Conservation (phyloP, 495 filamentous ascomycete species). For the Podospora fimiseda region DNA sequence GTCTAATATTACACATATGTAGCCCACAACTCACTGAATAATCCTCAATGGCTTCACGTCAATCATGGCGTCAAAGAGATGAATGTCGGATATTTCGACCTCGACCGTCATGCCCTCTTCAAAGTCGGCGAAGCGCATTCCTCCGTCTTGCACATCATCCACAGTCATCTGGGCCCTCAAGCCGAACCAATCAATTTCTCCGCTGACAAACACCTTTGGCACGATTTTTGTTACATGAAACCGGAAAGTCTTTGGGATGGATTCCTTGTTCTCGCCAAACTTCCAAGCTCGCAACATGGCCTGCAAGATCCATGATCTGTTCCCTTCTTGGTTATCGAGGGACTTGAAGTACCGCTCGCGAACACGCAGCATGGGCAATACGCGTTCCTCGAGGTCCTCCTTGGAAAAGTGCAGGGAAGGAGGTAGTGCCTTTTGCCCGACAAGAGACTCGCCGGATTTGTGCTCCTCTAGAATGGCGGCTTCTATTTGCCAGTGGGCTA, state of each 20-base stretch:
- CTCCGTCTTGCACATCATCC: constrained; percentile 24
- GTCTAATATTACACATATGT: background rate
- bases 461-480: constrained; percentile 68
- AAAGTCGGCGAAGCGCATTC: constrained; percentile 27
- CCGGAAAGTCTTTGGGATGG: constrained; percentile 56
- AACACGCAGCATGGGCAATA: constrained; percentile 45
- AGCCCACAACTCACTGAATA: background rate
- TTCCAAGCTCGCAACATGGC: constrained; percentile 70
- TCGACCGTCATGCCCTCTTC: constrained; percentile 49
- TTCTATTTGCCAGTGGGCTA: constrained; percentile 91
- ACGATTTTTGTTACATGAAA: constrained; percentile 39
- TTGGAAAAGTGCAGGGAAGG: constrained; percentile 58
- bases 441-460: constrained; percentile 45
- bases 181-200: constrained; percentile 37
- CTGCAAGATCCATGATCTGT: constrained; percentile 55
- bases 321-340: constrained; percentile 26
- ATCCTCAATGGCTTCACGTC: constrained; percentile 44
- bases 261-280: constrained; percentile 47
- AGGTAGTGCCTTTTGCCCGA: constrained; percentile 26
- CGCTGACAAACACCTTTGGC: constrained; percentile 13
- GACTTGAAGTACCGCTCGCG: constrained; percentile 40
- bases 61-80: constrained; percentile 46
- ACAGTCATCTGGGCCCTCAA: constrained; percentile 26
- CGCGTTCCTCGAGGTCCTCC: constrained; percentile 43
- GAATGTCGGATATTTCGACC: constrained; percentile 52